These are phyloP conservation scores for Jasminum sambac DNA, from an alignment of 257 asterid genomes.

Conservation along the genomic window DNA sequence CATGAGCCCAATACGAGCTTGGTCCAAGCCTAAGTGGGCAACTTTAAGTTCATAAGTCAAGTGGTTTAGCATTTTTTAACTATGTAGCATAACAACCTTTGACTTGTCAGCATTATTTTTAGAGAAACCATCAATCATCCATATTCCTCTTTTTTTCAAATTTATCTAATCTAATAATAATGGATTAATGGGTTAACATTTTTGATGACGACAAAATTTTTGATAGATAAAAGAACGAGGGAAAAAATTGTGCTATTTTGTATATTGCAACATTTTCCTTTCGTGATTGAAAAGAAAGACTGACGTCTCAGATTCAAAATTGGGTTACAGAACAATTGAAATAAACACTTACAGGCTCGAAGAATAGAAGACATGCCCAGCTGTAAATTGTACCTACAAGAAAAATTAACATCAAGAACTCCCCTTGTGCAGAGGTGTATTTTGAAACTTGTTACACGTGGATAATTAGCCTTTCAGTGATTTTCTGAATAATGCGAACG, in stretches of 20 bases:
- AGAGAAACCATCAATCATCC: neutral
- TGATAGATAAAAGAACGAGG: neutral
- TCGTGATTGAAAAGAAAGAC: neutral
- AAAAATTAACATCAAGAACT: neutral
- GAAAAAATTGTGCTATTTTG: neutral
- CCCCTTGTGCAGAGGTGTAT: neutral
- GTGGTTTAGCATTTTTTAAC: neutral
- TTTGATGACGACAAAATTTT: neutral
- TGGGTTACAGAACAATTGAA: constrained; percentile 6
- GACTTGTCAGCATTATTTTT: neutral
- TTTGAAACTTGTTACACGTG: neutral
- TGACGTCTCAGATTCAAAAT: neutral
- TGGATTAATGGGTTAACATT: neutral
- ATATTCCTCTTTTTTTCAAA: too few species aligned
- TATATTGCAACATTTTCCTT: neutral
- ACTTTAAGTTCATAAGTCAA: neutral
- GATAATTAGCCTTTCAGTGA: neutral
- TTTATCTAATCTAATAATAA: neutral
- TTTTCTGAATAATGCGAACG: neutral
- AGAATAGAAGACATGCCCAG: neutral
- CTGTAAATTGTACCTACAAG: neutral
- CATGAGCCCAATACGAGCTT: too few species aligned
- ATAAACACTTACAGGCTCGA: constrained; percentile 1
- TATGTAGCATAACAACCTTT: neutral
- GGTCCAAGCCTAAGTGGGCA: too few species aligned